phyloP scores from a whole-genome alignment of 768 basidiomycete genomes.

The Termitomyces eurrhizus region DNA sequence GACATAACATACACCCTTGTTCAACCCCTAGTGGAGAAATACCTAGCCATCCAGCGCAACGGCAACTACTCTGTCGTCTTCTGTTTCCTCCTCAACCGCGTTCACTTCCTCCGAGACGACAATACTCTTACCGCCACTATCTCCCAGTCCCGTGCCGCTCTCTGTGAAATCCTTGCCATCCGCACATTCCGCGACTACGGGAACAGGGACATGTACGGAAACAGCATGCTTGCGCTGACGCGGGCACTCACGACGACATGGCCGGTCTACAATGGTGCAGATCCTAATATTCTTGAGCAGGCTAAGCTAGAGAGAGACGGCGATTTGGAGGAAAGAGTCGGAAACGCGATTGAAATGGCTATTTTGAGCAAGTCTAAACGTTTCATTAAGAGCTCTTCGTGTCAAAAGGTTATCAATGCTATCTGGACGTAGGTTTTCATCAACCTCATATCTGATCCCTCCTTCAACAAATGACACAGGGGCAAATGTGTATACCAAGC shows the following conservation, averaged over 20 bases:
- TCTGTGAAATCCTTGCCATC: slow-evolving; percentile 91
- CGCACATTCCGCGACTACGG: slow-evolving; percentile 71
- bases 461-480: slow-evolving; percentile 30
- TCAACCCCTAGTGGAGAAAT: slow-evolving; percentile 85
- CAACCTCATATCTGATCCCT: not conserved
- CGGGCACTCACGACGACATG: slow-evolving; percentile 74
- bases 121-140: slow-evolving; percentile 65
- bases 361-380: slow-evolving; percentile 83
- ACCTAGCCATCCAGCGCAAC: slow-evolving; percentile 60
- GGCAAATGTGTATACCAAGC: slow-evolving; percentile 92
- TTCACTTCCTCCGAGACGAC: slow-evolving; percentile 80
- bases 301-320: slow-evolving; percentile 65
- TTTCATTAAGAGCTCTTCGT: slow-evolving; percentile 87
- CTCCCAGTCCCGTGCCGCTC: slow-evolving; percentile 68
- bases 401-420: slow-evolving; percentile 85
- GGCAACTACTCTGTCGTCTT: slow-evolving; percentile 87
- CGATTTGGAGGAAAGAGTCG: slow-evolving; percentile 73
- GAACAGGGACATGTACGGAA: slow-evolving; percentile 50
- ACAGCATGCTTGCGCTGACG: slow-evolving; percentile 64
- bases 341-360: slow-evolving; percentile 92
- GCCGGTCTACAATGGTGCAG: slow-evolving; percentile 78
- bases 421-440: slow-evolving; percentile 63
- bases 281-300: slow-evolving; percentile 49
- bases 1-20: slow-evolving; percentile 91
- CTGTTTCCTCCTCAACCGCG: slow-evolving; percentile 82